These are phyloP conservation scores for Kluyveromyces wickerhamii DNA, from an alignment of 805 yeast genomes.

Conservation along the genomic window DNA sequence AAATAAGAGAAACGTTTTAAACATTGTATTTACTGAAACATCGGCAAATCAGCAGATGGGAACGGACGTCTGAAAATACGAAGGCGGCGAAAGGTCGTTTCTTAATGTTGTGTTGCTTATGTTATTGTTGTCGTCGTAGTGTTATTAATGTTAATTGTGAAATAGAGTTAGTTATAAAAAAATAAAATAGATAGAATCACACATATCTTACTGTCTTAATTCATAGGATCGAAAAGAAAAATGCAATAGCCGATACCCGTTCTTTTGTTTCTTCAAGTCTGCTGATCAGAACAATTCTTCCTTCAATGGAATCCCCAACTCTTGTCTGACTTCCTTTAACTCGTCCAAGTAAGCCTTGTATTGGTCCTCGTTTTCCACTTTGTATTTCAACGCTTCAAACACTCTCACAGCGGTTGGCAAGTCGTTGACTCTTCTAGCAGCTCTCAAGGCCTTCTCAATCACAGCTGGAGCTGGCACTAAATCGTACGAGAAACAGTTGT, in stretches of 20 bases:
- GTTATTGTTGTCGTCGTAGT: too few species aligned
- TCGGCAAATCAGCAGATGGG: neutral
- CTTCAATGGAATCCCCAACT: conserved; percentile 86
- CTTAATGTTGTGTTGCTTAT: too few species aligned
- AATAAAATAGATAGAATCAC: too few species aligned
- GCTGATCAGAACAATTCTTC: conserved; percentile 66
- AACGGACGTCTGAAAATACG: neutral
- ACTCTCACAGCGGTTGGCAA: conserved; percentile 98
- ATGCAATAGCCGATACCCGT: too few species aligned
- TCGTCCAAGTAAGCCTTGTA: conserved; percentile 95
- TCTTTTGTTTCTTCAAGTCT: too few species aligned
- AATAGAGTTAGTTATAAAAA: too few species aligned
- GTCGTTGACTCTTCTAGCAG: conserved; percentile 98
- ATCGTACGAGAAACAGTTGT: conserved; percentile 97
- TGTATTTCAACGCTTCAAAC: conserved; percentile 92
- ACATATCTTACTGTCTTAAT: too few species aligned
- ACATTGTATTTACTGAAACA: neutral
- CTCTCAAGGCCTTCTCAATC: conserved; percentile 89
- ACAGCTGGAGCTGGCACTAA: conserved; percentile 97
- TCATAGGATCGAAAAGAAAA: too few species aligned
- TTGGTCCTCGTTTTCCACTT: conserved; percentile 91
- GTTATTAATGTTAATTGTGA: too few species aligned
- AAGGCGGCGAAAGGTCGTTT: neutral
- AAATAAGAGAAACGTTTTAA: neutral
- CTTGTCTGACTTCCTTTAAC: conserved; percentile 82